Evolutionary conservation across 805 yeast genomes (phyloP).

Genomic region (Metschnikowia anglica): DNA sequence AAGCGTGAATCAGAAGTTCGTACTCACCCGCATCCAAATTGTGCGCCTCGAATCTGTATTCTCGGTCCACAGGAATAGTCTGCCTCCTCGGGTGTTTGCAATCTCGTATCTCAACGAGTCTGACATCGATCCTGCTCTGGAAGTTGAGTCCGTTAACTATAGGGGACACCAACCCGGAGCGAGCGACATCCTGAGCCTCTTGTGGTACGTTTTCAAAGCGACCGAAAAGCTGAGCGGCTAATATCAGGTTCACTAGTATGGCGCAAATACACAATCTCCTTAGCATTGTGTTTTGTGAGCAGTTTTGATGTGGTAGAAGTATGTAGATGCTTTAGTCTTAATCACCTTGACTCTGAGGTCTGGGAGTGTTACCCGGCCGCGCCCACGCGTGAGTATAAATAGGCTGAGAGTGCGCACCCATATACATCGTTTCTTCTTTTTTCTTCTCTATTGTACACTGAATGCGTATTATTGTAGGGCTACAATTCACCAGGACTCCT

Average conservation of each 20-base stretch:
- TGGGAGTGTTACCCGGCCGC: constrained; percentile 27
- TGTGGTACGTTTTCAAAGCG: constrained; percentile 30
- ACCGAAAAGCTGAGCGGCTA: constrained; percentile 25
- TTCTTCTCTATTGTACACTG: constrained; percentile 42
- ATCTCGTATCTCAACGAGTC: constrained; percentile 15
- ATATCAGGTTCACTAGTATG: background rate
- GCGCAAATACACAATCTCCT: background rate
- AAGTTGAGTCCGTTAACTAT: constrained; percentile 38
- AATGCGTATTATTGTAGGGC: constrained; percentile 54
- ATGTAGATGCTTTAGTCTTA: too few relatives aligned
- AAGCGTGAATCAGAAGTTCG: constrained; percentile 33
- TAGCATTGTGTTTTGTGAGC: constrained; percentile 3
- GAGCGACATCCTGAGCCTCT: constrained; percentile 16
- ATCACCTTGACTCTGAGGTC: background rate
- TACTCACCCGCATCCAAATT: constrained; percentile 33
- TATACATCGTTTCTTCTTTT: constrained; percentile 2
- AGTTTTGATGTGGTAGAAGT: background rate
- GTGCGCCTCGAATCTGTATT: constrained; percentile 27
- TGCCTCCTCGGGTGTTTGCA: background rate
- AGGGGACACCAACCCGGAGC: constrained; percentile 9
- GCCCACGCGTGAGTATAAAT: constrained; percentile 13
- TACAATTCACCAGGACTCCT: constrained; percentile 28
- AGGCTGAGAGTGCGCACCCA: constrained; percentile 3
- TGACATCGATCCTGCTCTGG: constrained; percentile 32
- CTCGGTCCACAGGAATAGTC: constrained; percentile 22